Evolutionary conservation across 495 filamentous ascomycete genomes (phyloP), one percentile per base, ranked within the genome.

Genomic region (Lophiostoma macrostomum): DNA sequence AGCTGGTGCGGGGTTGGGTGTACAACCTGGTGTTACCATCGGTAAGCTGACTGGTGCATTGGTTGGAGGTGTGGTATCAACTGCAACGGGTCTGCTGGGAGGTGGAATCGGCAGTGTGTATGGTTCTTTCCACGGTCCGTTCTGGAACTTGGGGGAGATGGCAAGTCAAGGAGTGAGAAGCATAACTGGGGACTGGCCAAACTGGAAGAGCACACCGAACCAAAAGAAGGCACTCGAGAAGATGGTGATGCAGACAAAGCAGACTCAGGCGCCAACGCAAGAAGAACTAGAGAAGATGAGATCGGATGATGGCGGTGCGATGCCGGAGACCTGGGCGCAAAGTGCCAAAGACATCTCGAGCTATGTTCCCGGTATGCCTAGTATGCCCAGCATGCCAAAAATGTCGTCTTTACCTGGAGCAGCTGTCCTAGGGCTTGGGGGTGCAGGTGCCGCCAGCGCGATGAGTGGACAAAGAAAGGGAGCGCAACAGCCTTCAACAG

Each of bases 201-300:
- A 52, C 12, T 65, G 63, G 63, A 41, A 55, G 20, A 37, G 60
- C 3, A 60, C 55, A 14, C 50, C 55, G 7, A 55, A 57, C 35
- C 63, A 65, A 42, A 65, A 65, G 47, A 36, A 24, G 23, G 14
- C 46, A 4, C 27, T 65, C 30, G 63, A 65, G 56, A 56, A 65
- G 56, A 65, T 65, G 63, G 30, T 49, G 4, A 36, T 20, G 29
- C 45, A 49, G 30, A 22, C 30, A 7, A 44, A 58, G 5, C 58
- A 65, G 1, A 44, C 42, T 23, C 48, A 65, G 8, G 36, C 14
- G 36, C 62, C 62, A 10, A 32, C 14, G 3, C 34, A 55, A 27
- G 44, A 59, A 20, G 62, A 65, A 27, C 31, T 65, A 45, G 42
- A 41, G 41, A 24, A 16, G 12, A 42, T 63, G 51, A 43, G 34